These are phyloP conservation scores for Phlegmacium glaucopus DNA, from an alignment of 768 basidiomycete species.

Conservation along the genomic window DNA sequence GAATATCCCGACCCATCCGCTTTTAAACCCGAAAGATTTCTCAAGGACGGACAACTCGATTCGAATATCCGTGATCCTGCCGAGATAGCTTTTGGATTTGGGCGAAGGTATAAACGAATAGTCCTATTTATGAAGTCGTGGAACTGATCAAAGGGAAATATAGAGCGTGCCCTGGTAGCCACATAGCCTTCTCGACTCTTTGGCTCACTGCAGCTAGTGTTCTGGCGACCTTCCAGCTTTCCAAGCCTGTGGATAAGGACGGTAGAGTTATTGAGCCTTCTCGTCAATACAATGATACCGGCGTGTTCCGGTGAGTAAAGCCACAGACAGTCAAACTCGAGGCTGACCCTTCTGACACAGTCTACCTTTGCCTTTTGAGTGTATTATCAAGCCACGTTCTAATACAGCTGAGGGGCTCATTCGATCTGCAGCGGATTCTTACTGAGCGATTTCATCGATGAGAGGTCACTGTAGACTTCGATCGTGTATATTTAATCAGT, in stretches of 20 bases:
- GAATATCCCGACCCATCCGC: constrained; percentile 30
- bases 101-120: constrained; percentile 28
- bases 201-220: constrained; percentile 29
- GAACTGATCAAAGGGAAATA: not conserved
- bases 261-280: too few species aligned
- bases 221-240: too few species aligned
- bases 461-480: too few species aligned
- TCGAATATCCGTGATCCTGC: too few species aligned
- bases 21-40: constrained; percentile 48
- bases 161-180: constrained; percentile 35
- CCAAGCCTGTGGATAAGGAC: too few species aligned
- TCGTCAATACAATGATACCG: too few species aligned
- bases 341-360: constrained; percentile 8
- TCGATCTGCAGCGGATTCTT: too few species aligned
- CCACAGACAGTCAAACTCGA: not conserved
- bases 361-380: constrained; percentile 24
- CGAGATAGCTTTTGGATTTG: constrained; percentile 35
- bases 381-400: constrained; percentile 25
- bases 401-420: constrained; percentile 11
- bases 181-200: constrained; percentile 24
- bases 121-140: not conserved
- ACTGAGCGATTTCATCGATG: too few species aligned
- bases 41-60: constrained; percentile 35
- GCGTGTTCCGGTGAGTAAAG: too few species aligned
- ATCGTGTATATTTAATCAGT: too few species aligned